Conservation (phyloP, 106 monocot species). For the Xerophyta viscosa region DNA sequence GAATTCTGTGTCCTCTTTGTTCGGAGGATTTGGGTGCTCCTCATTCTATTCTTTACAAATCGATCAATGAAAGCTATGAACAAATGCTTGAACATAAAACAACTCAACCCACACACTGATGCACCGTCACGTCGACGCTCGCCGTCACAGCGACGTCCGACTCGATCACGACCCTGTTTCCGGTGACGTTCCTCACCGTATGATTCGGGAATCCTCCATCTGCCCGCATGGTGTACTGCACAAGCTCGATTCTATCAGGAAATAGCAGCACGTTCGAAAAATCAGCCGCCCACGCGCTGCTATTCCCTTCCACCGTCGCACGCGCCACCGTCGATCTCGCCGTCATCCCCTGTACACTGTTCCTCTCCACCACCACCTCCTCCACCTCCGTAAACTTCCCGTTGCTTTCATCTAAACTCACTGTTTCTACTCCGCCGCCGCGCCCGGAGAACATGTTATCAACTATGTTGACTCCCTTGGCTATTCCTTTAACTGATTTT, state of each 20-base stretch:
- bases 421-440: conserved; percentile 23
- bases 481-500: conserved; percentile 35
- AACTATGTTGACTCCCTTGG: conserved; percentile 32
- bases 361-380: conserved; percentile 40
- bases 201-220: conserved; percentile 27
- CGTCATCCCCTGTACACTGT: conserved; percentile 46
- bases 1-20: too few relatives aligned
- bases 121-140: conserved; percentile 34
- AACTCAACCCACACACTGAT: conserved; percentile 12
- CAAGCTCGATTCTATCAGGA: conserved; percentile 33
- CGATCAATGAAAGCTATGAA: too few relatives aligned
- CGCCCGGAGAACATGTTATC: conserved; percentile 58
- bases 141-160: conserved; percentile 24
- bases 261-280: conserved; percentile 54
- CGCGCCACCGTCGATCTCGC: conserved; percentile 35
- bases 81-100: not conserved
- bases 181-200: conserved; percentile 29
- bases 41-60: too few relatives aligned
- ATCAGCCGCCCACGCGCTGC: conserved; percentile 34
- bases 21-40: too few relatives aligned
- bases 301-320: conserved; percentile 29
- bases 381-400: conserved; percentile 34
- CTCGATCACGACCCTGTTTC: conserved; percentile 43
- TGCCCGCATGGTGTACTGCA: conserved; percentile 35
- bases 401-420: conserved; percentile 34